Evolutionary conservation across 2,329 filamentous ascomycete species (phyloP).

Genomic region (Fusarium brevicatenulatum): DNA sequence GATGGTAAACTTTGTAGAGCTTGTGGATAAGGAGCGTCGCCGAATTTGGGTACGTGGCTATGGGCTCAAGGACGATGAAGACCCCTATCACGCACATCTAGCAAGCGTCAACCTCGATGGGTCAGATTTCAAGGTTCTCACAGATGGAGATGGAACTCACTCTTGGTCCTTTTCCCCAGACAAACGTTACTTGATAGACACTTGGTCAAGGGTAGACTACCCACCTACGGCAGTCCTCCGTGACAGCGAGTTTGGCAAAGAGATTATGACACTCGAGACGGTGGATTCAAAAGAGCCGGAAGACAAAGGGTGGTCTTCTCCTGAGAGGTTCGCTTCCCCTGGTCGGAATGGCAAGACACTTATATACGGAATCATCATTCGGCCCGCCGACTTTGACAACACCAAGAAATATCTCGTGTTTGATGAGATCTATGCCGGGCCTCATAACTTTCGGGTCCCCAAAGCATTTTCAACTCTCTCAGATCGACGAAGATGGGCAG

Average conservation of each 20-base stretch:
- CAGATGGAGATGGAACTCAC: conserved; percentile 45
- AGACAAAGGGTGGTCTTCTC: conserved; percentile 25
- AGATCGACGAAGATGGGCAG: conserved; percentile 37
- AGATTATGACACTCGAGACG: conserved; percentile 30
- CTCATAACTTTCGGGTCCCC: conserved; percentile 39
- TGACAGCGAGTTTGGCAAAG: conserved; percentile 28
- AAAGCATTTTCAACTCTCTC: conserved; percentile 39
- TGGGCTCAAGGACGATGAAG: conserved; percentile 35
- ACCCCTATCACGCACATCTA: conserved; percentile 44
- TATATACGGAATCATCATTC: conserved; percentile 45
- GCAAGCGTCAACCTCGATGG: conserved; percentile 42
- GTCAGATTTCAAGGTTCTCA: conserved; percentile 39
- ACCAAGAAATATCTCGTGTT: conserved; percentile 43
- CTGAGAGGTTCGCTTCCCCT: conserved; percentile 40
- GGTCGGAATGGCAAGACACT: conserved; percentile 43
- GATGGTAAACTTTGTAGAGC: conserved; percentile 39
- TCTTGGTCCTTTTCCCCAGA: conserved; percentile 39
- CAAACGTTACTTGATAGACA: conserved; percentile 37
- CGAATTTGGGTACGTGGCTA: conserved; percentile 36
- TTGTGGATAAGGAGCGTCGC: conserved; percentile 31
- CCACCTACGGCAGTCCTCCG: conserved; percentile 34
- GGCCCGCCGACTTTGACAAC: conserved; percentile 39
- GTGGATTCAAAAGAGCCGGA: not conserved
- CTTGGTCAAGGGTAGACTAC: conserved; percentile 43
- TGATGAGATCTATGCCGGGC: conserved; percentile 47